Evolutionary conservation across 495 filamentous ascomycete genomes (phyloP), one percentile per base, ranked within the genome.

Genomic region (Penicillium lagena): DNA sequence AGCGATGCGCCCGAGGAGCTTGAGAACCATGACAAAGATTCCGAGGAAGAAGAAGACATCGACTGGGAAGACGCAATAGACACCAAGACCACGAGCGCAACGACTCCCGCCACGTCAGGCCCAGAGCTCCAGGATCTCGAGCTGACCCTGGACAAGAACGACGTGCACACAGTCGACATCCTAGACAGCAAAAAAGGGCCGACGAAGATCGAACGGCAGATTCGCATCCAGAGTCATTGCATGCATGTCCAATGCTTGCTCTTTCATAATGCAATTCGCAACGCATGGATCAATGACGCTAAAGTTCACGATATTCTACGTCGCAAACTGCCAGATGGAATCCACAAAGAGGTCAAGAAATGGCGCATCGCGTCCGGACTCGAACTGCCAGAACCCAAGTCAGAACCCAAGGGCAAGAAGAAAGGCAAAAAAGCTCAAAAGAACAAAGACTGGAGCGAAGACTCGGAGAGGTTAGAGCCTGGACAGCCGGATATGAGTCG

Each of bases 21-120:
- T 9, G 40, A 55, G 12, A 37, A 55, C 37, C 60, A 58, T 3
- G 49, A 46, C 0, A 56, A 54, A 12, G 40, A 46, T 2, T 8
- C 45, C 1, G 82, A 79, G 2, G 73, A 76, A 0, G 84, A 90
- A 22, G 85, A 86, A 29, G 82, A 82, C 35, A 73, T 88, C 41
- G 86, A 94, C 50, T 96, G 93, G 74, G 91, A 96, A 69, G 89
- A 96, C 68, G 89, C 91, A 4, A 71, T 81, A 22, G 72, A 77
- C 22, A 58, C 75, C 17, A 60, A 55, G 7, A 51, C 56, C 7
- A 45, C 46, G 9, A 43, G 56, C 64, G 50, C 59, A 46, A 49
- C 59, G 3, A 58, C 62, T 12, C 52, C 59, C 12, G 52, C 54
- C 11, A 41, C 61, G 5, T 55, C 47, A 7, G 58, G 40, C 9